Evolutionary conservation across 805 yeast genomes (phyloP), one percentile per base, ranked within the genome.

Genomic region (Tetrapisispora taiwanensis): DNA sequence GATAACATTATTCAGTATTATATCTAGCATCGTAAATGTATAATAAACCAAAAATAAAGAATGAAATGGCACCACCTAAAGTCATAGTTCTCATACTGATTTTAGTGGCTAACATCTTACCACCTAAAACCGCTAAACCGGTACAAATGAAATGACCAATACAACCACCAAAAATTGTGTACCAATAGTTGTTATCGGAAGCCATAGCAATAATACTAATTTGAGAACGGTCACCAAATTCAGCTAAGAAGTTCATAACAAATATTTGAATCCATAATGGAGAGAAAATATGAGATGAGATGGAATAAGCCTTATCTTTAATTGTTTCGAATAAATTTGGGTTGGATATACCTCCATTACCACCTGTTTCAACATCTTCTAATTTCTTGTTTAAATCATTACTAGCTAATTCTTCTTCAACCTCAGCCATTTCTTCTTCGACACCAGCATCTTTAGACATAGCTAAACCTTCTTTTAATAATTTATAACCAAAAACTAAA

Each of bases 171-270:
- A 80, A 53, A 39, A 90, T 86, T 33, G 89, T 95, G 52, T 73
- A 72, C 89, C 92, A 81, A 67, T 87, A 92, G 63, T 88, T 84
- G 36, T 87, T 80, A 33, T 96, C 96, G 1, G 98, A 95, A 43
- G 97, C 97, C 94, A 92, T 84, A 34, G 97, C 97, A 56, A 92
- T 88, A 30, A 97, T 92, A 36, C 97, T 95, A 45, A 92, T 87
- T 68, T 92, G 99, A 12, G 97, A 88, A 57, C 98, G 79, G 65
- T 92, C 99, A 42, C 99, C 99, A 95, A 97, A 88, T 68, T 92
- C 99, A 48, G 97, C 98, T 41, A 92, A 69, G 63, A 92, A 92
- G 4, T 95, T 86, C 97, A 92, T 90, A 43, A 79, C 78, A 59
- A 92, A 92, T 4, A 90, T 90, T 69, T 90, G 96, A 52, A 88